Base-by-base conservation (phyloP, 2,329 filamentous ascomycete genomes). In the Passalora sequoiae region DNA sequence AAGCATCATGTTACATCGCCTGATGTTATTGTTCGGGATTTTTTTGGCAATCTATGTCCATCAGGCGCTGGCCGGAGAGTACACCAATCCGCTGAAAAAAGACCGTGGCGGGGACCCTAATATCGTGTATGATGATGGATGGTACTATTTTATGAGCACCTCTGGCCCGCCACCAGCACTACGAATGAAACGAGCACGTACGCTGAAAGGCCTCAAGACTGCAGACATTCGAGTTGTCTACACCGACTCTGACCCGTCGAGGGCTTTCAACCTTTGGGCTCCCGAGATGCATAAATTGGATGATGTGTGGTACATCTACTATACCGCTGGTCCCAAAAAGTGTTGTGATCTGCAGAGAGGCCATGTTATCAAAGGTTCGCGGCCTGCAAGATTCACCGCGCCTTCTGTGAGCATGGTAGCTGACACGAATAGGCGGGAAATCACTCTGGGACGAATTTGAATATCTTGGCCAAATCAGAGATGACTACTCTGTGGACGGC, bases 231-330 rank as follows among this genome's bases (percentile, higher is more conserved):
- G 75, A 49, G 60, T 57, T 2, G 72, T 80, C 21, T 80, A 73
- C 63, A 68, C 66, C 0, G 72, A 75, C 43, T 61, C 59, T 4
- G 69, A 68, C 12, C 55, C 74, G 2, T 63, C 63, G 4, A 65
- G 73, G 12, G 73, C 72, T 59, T 74, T 73, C 57, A 77, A 77
- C 41, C 69, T 80, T 27, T 80, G 76, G 76, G 76, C 77, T 0
- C 76, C 76, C 0, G 76, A 78, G 51, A 62, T 77, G 0, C 75
- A 78, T 53, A 71, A 71, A 43, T 55, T 78, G 5, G 66, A 70
- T 25, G 53, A 56, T 31, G 19, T 17, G 22, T 73, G 76, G 75
- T 78, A 75, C 44, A 69, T 80, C 28, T 80, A 79, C 61, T 80
- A 78, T 56, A 75, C 75, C 0, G 72, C 74, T 1, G 74, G 75